Evolutionary conservation across 164 flowering plant species (phyloP).

Genomic region (Annona cherimola): DNA sequence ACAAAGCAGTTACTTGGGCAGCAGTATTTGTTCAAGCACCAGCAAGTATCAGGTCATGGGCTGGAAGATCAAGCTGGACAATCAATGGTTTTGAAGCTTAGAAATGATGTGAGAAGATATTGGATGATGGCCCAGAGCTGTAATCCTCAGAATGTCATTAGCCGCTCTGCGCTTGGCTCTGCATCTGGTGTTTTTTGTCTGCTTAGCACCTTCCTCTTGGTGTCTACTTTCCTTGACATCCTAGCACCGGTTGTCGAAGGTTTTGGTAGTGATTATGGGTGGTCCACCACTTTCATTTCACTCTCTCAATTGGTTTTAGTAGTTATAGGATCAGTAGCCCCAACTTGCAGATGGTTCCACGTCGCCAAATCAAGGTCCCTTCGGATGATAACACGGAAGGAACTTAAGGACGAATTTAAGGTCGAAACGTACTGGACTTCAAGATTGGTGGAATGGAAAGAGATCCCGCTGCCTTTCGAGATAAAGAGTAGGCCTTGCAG

Average conservation of each 20-base stretch:
- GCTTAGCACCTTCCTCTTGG: conserved; percentile 29
- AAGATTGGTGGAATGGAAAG: conserved; percentile 34
- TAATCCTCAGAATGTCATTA: conserved; percentile 56
- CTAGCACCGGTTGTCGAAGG: conserved; percentile 23
- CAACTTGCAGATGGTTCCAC: not conserved
- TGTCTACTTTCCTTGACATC: conserved; percentile 33
- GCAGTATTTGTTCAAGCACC: conserved; percentile 18
- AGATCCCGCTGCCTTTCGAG: conserved; percentile 4
- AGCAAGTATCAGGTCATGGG: not conserved
- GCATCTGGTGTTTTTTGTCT: conserved; percentile 52
- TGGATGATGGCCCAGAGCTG: conserved; percentile 64
- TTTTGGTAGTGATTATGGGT: conserved; percentile 51
- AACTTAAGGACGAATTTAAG: conserved; percentile 12
- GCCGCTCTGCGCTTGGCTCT: conserved; percentile 41
- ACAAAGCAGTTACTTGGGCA: conserved; percentile 30
- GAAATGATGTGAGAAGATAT: conserved; percentile 27
- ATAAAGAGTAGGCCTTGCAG: not conserved
- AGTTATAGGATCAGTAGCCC: not conserved
- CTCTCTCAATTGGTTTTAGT: not conserved
- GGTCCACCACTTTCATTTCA: conserved; percentile 23
- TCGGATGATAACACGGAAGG: not conserved
- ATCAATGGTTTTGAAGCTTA: conserved; percentile 19
- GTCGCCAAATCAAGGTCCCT: not conserved
- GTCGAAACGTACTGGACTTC: conserved; percentile 45
- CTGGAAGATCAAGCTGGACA: not conserved